Base-by-base conservation (phyloP, 169 alveolate species). In the Ichthyophthirius multifiliis region DNA sequence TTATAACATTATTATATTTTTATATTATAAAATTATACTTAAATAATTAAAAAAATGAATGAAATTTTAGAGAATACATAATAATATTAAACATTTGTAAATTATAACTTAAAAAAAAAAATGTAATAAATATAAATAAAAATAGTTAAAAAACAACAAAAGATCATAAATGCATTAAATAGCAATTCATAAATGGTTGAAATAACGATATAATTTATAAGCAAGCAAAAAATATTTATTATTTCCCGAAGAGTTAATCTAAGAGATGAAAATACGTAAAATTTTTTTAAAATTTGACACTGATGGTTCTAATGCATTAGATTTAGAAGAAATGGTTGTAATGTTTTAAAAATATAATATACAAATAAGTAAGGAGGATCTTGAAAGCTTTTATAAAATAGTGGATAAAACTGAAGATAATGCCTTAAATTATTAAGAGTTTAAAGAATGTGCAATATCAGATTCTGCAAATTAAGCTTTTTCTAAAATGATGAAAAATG, bases 271-370 rank as follows among this genome's bases (percentile, higher is more conserved):
- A 55, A 55, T 55, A 27, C 34, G 71, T 16, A 55, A 55, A 55
- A 55, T 55, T 27, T 55, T 55, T 23, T 27, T 27, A 55, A 55
- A 27, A 20, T 55, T 55, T n/a, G 71, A 55, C 31, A 55, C 23
- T 18, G 71, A 55, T 55, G 39, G 39, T 23, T 55, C 71, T 27
- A 3, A 55, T 10, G 71, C 71, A 10, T 39, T 55, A 1, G 71
- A 55, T 55, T 55, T 55, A 55, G 31, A 55, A 55, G 71, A 55
- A 55, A 55, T 55, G 71, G 71, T 55, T 27, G 71, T 27, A 20
- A 55, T 55, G 71, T 55, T 55, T 55, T 27, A 55, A 27, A 55
- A 55, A 23, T 55, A 55, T 55, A 55, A 55, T 27, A 55, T 55
- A 3, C 43, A 55, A 55, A 55, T 55, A 18, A 39, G 31, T 27